phyloP scores from a whole-genome alignment of 345 rosid species.

The Citrus trifoliata region DNA sequence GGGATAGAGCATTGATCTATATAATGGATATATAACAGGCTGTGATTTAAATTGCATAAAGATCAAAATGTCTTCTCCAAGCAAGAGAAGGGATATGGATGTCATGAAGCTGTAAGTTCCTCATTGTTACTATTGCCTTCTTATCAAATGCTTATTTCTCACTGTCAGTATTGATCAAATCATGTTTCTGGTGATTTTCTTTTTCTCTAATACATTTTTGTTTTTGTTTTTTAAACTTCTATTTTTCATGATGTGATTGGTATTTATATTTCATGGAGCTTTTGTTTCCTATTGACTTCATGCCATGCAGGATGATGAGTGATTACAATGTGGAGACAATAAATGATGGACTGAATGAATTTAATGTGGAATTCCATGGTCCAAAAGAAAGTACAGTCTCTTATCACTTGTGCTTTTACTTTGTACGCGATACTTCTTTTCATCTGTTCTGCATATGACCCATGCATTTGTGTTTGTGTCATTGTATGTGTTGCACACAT shows the following conservation, averaged over 20 bases:
- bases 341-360: conserved; percentile 70
- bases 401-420: conserved; percentile 8
- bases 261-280: background rate
- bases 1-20: background rate
- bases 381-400: conserved; percentile 65
- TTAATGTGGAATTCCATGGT: conserved; percentile 69
- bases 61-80: conserved; percentile 47
- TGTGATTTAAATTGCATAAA: conserved; percentile 1
- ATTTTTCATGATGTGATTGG: background rate
- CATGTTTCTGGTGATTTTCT: background rate
- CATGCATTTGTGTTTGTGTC: background rate
- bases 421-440: conserved; percentile 1
- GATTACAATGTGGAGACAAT: conserved; percentile 70
- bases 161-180: background rate
- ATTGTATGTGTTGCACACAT: background rate
- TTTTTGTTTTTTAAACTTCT: background rate
- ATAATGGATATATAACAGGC: conserved; percentile 4
- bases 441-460: background rate
- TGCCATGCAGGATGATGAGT: conserved; percentile 70
- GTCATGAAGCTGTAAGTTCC: conserved; percentile 56
- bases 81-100: conserved; percentile 65
- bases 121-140: background rate
- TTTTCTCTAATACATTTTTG: background rate
- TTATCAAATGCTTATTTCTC: background rate
- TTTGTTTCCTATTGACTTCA: conserved; percentile 13